phyloP scores from a whole-genome alignment of 2,329 filamentous ascomycete genomes.

The Fusarium sp. region DNA sequence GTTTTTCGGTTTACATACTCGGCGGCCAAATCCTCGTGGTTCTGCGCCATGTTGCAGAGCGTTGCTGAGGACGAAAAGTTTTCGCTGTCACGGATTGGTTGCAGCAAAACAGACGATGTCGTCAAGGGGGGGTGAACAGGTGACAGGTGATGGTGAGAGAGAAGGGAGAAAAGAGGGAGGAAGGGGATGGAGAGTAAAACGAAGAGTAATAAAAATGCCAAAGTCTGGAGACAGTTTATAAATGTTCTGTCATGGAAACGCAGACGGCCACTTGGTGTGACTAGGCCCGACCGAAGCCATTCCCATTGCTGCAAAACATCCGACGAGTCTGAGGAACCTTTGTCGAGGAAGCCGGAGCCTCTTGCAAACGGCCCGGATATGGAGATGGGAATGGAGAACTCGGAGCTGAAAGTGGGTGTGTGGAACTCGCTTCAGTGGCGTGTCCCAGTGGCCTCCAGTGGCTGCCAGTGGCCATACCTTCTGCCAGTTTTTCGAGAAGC shows the following conservation, averaged over 20 bases:
- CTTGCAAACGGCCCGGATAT: slow-evolving; percentile 41
- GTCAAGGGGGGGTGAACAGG: no score
- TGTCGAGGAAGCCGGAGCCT: slow-evolving; percentile 17
- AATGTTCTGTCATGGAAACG: slow-evolving; percentile 39
- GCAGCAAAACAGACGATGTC: slow-evolving; percentile 7
- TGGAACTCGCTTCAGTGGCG: slow-evolving; percentile 1
- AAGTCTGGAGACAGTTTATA: slow-evolving; percentile 39
- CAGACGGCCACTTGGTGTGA: slow-evolving; percentile 10
- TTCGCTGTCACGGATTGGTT: slow-evolving; percentile 21
- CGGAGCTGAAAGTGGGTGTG: not conserved
- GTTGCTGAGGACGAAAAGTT: slow-evolving; percentile 2
- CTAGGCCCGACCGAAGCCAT: slow-evolving; percentile 17
- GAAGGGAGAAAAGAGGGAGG: not conserved
- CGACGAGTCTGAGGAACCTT: slow-evolving; percentile 41
- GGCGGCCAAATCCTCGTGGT: slow-evolving; percentile 52
- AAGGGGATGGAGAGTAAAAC: slow-evolving; percentile 22
- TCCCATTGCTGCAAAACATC: slow-evolving; percentile 39
- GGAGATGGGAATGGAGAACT: slow-evolving; percentile 34
- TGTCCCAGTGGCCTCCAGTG: not conserved
- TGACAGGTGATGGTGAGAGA: not conserved
- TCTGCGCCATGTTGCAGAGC: slow-evolving; percentile 50
- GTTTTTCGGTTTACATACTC: slow-evolving; percentile 48
- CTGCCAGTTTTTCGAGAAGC: slow-evolving; percentile 41
- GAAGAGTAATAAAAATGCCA: slow-evolving; percentile 31
- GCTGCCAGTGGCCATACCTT: not conserved